Percentiles rank a stretch among this genome's conserved stretches.
Conservation (phyloP, 2,329 filamentous ascomycete genomes). For the Diaporthe sp. region DNA sequence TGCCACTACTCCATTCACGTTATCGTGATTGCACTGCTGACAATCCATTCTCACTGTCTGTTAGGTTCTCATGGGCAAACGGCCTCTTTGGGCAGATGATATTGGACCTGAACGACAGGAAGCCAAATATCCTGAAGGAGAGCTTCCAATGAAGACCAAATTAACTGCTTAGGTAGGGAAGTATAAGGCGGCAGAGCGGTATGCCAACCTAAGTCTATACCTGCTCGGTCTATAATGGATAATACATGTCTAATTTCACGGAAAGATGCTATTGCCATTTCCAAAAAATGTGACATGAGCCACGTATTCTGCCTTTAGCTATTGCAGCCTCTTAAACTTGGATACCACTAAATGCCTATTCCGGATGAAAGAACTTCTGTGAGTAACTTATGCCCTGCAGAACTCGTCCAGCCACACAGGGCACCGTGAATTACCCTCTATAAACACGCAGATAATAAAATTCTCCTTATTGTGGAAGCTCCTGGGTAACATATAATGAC, state of each 20-base stretch:
- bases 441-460: no score
- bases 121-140: slow-evolving; percentile 62
- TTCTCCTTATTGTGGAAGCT: no score
- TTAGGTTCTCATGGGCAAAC: slow-evolving; percentile 91
- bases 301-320: no score
- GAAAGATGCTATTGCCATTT: background rate
- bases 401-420: no score
- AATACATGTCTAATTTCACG: background rate
- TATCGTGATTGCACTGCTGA: background rate
- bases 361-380: no score
- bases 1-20: background rate
- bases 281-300: background rate
- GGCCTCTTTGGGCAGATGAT: slow-evolving; percentile 88
- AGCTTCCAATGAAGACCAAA: slow-evolving; percentile 48
- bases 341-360: no score
- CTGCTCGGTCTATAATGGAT: background rate
- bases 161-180: background rate
- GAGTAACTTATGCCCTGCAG: no score
- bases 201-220: background rate
- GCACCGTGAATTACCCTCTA: no score
- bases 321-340: no score
- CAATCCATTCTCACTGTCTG: slow-evolving; percentile 39
- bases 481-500: no score
- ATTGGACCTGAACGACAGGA: slow-evolving; percentile 77
- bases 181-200: background rate